Base-by-base conservation (phyloP, 768 basidiomycete genomes). In the Lactarius deliciosus region DNA sequence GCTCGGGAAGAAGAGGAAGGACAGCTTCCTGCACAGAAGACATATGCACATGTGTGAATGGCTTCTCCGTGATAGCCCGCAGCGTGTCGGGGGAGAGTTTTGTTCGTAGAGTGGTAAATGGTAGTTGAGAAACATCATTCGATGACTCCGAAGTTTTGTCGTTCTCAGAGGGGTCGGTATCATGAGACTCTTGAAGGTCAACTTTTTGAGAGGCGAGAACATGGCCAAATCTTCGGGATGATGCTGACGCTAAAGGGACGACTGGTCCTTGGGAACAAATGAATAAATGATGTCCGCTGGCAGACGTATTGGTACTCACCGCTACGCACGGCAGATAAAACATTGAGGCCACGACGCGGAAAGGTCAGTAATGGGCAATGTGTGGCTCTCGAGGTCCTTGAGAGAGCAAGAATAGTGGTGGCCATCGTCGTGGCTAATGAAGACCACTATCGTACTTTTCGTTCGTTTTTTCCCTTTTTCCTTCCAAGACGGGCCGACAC, bases 11-110 rank as follows among this genome's bases (percentile, higher is more conserved):
- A 61, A 92, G 81, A 10, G 83, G 82, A 2, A 94, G 79, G 8
- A 98, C 92, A 61, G 86, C 82, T 10, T 85, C 83, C 75, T 97
- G 96, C 3, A 98, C 95, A 5, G 86, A 74, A 1, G 90, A 87
- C 93, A 96, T 93, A 57, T 80, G 79, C 8, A 75, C 81, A 65
- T 92, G 83, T 22, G 82, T 78, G 81, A 94, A 90, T 0, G 92
- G 92, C 25, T 75, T 77, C 45, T 77, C 72, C 3, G 82, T 86
- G 56, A 94, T 79, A 13, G 92, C 89, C 60, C 81, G 80, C 25
- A 90, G 76, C 0, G 78, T 78, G 30, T 78, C 73, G 34, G 75
- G 71, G 60, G 72, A 65, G 63, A 82, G 71, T 40, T 72, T 67
- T 10, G 74, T 74, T 66, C 76, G 73, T 15, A 82, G 66, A 20